Conservation (phyloP, 495 filamentous ascomycete species). For the Aspergillus panamensis region DNA sequence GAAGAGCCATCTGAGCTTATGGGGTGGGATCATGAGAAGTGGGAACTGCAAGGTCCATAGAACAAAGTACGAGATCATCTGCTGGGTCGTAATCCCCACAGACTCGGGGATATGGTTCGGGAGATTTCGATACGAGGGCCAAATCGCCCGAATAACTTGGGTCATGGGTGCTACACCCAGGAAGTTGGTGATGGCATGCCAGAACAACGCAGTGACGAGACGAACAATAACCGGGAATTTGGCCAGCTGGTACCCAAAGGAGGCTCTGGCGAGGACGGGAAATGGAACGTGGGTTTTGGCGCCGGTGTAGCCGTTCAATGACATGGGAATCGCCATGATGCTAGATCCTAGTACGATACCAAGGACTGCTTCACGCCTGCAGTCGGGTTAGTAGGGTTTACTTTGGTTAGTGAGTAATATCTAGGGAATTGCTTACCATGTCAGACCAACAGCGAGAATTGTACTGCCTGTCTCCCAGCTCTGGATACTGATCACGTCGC, state of each 20-base stretch:
- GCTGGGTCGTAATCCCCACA: not conserved
- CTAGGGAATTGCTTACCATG: not conserved
- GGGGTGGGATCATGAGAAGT: not conserved
- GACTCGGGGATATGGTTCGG: not conserved
- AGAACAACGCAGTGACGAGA: not conserved
- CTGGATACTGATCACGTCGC: conserved; percentile 1
- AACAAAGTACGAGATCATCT: not conserved
- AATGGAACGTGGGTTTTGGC: conserved; percentile 1
- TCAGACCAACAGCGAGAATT: not conserved
- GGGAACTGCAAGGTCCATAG: not conserved
- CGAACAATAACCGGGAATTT: conserved; percentile 2
- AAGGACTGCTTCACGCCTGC: not conserved
- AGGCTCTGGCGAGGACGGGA: not conserved
- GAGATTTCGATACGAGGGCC: not conserved
- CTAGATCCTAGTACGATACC: not conserved
- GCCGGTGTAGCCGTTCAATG: not conserved
- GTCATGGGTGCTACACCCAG: not conserved
- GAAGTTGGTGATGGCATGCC: conserved; percentile 1
- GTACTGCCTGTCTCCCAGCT: not conserved
- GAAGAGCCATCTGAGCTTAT: conserved; percentile 1
- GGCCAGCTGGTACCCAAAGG: not conserved
- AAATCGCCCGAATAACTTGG: not conserved
- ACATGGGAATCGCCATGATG: not conserved
- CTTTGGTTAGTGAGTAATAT: not conserved
- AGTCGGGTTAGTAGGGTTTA: not conserved